Conservation (phyloP, 345 rosid species). For the Physaria fendleri region DNA sequence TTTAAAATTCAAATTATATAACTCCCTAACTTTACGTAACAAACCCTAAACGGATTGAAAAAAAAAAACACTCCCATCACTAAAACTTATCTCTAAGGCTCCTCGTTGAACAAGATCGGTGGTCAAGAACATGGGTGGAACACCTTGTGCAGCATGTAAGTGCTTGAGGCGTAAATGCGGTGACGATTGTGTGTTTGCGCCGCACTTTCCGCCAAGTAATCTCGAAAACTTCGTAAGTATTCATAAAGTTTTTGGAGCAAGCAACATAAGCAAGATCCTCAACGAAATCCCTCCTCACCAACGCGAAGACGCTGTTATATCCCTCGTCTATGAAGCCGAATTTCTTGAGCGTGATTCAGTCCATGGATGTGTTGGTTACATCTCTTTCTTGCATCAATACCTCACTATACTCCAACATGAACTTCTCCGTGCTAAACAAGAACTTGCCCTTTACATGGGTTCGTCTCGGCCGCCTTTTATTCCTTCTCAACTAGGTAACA, state of each 20-base stretch:
- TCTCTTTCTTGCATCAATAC: slow-evolving; percentile 59
- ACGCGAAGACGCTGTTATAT: slow-evolving; percentile 73
- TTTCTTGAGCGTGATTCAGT: slow-evolving; percentile 78
- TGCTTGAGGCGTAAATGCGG: slow-evolving; percentile 65
- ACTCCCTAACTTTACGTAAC: no score
- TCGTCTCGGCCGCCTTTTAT: slow-evolving; percentile 31
- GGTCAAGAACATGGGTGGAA: no score
- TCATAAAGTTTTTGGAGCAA: slow-evolving; percentile 62
- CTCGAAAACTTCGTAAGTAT: slow-evolving; percentile 55
- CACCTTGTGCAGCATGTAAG: slow-evolving; percentile 88
- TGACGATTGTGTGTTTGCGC: slow-evolving; percentile 74
- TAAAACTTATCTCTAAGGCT: no score
- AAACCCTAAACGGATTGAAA: no score
- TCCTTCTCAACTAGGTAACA: slow-evolving; percentile 31
- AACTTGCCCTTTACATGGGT: slow-evolving; percentile 47
- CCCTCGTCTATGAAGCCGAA: slow-evolving; percentile 73
- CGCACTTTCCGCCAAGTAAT: slow-evolving; percentile 73
- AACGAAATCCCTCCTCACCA: slow-evolving; percentile 44
- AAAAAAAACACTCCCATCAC: no score
- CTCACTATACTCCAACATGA: slow-evolving; percentile 48
- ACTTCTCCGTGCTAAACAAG: slow-evolving; percentile 48
- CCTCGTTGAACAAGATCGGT: no score
- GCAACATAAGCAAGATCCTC: slow-evolving; percentile 70
- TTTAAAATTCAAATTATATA: no score
- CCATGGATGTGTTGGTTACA: slow-evolving; percentile 73